Conservation (phyloP, 2,329 filamentous ascomycete species). For the Neocucurbitaria cava region DNA sequence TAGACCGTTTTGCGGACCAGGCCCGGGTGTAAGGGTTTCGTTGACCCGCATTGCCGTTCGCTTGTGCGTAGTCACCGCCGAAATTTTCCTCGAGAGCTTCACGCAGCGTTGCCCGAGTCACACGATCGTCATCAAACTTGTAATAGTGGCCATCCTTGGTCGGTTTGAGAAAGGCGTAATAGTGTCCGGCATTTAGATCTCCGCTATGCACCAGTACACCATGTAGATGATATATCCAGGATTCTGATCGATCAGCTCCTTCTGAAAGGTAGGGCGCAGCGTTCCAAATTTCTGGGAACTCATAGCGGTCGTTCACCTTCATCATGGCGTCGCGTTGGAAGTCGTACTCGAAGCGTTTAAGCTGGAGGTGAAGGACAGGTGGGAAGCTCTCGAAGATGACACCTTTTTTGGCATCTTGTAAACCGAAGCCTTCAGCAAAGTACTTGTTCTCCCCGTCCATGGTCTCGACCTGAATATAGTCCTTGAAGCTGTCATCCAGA, state of each 20-base stretch:
- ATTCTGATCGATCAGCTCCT: constrained; percentile 83
- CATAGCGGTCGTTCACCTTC: constrained; percentile 95
- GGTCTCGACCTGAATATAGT: constrained; percentile 96
- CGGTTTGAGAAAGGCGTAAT: constrained; percentile 94
- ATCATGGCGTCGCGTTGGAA: constrained; percentile 96
- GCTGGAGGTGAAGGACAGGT: constrained; percentile 89
- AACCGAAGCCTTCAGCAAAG: constrained; percentile 86
- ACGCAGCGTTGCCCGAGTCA: constrained; percentile 89
- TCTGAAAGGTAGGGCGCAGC: constrained; percentile 86
- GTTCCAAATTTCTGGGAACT: constrained; percentile 85
- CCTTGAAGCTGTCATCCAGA: constrained; percentile 90
- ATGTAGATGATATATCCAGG: constrained; percentile 91
- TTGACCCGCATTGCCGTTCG: constrained; percentile 63
- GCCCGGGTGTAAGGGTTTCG: constrained; percentile 70
- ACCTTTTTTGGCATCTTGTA: constrained; percentile 96
- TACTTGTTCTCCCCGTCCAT: constrained; percentile 99
- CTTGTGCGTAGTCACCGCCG: constrained; percentile 79
- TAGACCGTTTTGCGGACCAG: constrained; percentile 70
- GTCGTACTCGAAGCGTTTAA: constrained; percentile 98
- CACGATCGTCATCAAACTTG: constrained; percentile 95
- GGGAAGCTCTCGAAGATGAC: constrained; percentile 97
- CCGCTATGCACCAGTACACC: constrained; percentile 96
- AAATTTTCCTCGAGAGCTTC: constrained; percentile 97
- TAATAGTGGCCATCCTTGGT: constrained; percentile 94
- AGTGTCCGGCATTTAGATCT: constrained; percentile 95